These are phyloP conservation scores for Eugenia klotzschiana DNA, from an alignment of 441 rosid species.

Conservation along the genomic window DNA sequence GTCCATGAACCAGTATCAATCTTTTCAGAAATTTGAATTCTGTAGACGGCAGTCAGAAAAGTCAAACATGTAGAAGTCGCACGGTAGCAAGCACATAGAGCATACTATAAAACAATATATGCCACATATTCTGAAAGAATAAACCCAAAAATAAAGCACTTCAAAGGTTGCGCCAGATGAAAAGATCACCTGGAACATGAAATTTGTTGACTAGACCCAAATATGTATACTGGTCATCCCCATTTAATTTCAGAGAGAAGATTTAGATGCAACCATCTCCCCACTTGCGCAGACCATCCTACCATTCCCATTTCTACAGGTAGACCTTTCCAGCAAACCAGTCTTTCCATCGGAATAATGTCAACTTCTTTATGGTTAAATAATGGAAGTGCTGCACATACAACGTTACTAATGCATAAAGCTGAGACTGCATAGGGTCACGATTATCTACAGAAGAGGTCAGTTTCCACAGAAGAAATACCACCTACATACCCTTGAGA, in stretches of 20 bases:
- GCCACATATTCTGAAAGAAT: background rate
- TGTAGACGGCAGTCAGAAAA: slow-evolving; percentile 11
- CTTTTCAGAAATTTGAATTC: slow-evolving; percentile 89
- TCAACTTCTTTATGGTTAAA: background rate
- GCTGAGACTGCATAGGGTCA: background rate
- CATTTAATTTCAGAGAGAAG: background rate
- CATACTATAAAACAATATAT: background rate
- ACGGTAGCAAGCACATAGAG: background rate
- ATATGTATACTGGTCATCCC: background rate
- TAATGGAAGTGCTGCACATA: background rate
- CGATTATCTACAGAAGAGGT: background rate
- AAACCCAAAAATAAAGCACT: background rate
- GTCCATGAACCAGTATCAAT: slow-evolving; percentile 90
- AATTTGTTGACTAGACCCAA: background rate
- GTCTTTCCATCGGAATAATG: background rate
- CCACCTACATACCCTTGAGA: background rate
- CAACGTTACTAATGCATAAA: background rate
- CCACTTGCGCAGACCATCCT: background rate
- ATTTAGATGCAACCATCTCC: background rate
- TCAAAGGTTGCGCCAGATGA: background rate
- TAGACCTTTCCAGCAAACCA: background rate
- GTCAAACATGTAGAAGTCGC: background rate
- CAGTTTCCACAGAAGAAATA: background rate
- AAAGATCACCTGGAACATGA: background rate
- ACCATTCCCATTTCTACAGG: background rate